phyloP scores from a whole-genome alignment of 2,329 filamentous ascomycete species.

The Ascochyta lentis region DNA sequence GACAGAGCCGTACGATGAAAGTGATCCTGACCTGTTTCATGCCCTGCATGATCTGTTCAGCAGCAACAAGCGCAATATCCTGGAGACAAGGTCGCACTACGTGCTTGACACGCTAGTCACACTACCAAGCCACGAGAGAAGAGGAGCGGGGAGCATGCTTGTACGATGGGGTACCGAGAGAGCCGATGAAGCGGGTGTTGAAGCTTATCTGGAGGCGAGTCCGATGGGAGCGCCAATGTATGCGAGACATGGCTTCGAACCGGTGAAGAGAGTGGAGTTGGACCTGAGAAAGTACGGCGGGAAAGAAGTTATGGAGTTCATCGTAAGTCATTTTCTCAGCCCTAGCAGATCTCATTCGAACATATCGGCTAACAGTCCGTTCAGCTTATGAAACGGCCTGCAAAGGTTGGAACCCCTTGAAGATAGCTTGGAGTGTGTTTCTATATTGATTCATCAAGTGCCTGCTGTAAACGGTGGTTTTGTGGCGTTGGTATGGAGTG shows the following conservation, averaged over 20 bases:
- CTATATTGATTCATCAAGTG: not conserved
- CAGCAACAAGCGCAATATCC: constrained; percentile 31
- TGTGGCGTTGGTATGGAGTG: not conserved
- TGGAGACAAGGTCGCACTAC: constrained; percentile 35
- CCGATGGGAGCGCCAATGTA: constrained; percentile 45
- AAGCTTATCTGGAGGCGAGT: constrained; percentile 44
- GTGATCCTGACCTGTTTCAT: constrained; percentile 30
- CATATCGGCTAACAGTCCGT: not conserved
- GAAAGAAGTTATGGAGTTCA: constrained; percentile 34
- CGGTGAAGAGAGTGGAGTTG: constrained; percentile 33
- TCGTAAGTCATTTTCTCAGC: constrained; percentile 28
- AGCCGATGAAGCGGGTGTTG: constrained; percentile 41
- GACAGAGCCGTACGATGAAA: constrained; percentile 39
- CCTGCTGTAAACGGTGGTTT: not conserved
- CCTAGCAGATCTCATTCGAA: not conserved
- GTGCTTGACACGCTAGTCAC: constrained; percentile 43
- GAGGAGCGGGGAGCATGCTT: constrained; percentile 44
- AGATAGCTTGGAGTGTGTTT: not conserved
- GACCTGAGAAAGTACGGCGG: constrained; percentile 42
- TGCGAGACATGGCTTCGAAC: constrained; percentile 39
- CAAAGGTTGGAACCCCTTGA: constrained; percentile 12
- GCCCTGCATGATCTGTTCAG: constrained; percentile 32
- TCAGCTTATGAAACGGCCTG: constrained; percentile 26
- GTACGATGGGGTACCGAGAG: constrained; percentile 40
- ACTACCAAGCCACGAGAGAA: constrained; percentile 35